A percentile compares a stretch with the other conserved stretches of the same genome.
Evolutionary conservation across 176 grass and related monocot species (phyloP).

Genomic region (Phoenix dactylifera): DNA sequence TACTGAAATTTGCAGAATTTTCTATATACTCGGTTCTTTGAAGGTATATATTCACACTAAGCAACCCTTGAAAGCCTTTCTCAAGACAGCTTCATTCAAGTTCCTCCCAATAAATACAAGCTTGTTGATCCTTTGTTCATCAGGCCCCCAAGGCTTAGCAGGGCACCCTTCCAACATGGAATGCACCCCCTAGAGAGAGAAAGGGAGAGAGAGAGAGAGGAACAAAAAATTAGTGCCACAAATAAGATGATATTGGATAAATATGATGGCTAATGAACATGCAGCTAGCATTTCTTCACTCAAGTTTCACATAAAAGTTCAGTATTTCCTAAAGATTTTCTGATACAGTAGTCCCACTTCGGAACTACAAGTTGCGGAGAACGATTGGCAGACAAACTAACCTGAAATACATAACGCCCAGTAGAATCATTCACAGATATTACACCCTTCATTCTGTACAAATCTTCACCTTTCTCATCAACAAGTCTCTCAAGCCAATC

Average conservation of each 20-base stretch:
- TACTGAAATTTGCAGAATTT: no score
- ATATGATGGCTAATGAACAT: no score
- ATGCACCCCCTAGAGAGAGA: constrained; percentile 33
- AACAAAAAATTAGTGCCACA: no score
- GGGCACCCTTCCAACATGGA: constrained; percentile 67
- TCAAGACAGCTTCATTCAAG: constrained; percentile 39
- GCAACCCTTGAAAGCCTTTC: constrained; percentile 60
- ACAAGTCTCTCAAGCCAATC: constrained; percentile 71
- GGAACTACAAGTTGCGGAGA: no score
- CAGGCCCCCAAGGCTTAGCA: constrained; percentile 44
- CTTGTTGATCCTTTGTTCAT: constrained; percentile 52
- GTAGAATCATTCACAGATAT: constrained; percentile 61
- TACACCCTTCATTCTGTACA: constrained; percentile 71
- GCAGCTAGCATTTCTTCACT: no score
- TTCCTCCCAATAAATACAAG: constrained; percentile 64
- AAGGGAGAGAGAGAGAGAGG: neutral
- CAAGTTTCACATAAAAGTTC: no score
- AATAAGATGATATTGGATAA: no score
- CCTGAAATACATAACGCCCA: constrained; percentile 57
- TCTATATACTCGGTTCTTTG: neutral
- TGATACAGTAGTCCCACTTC: no score
- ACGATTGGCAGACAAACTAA: neutral
- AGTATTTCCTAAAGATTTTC: no score
- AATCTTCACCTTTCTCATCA: constrained; percentile 59
- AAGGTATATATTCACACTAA: constrained; percentile 16